Conservation (phyloP, 495 filamentous ascomycete genomes). For the Tuber calosporum region DNA sequence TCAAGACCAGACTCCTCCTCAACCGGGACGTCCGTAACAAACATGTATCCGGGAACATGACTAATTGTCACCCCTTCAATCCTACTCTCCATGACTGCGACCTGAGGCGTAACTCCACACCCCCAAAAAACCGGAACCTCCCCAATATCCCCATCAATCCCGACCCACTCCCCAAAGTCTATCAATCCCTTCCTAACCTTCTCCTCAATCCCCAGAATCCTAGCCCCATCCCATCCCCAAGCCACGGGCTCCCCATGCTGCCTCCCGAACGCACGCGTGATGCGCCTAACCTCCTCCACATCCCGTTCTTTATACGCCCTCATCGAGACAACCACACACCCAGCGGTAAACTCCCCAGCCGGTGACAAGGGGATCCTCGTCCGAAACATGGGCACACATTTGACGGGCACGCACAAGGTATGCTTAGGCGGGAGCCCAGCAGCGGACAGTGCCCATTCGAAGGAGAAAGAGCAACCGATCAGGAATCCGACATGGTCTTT, state of each 20-base stretch:
- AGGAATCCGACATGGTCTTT: conserved; percentile 51
- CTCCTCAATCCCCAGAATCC: conserved; percentile 47
- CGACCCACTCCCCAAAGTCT: conserved; percentile 39
- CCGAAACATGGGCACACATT: conserved; percentile 52
- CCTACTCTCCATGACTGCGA: conserved; percentile 48
- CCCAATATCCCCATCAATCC: conserved; percentile 36
- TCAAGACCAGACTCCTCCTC: conserved; percentile 25
- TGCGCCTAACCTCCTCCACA: conserved; percentile 47
- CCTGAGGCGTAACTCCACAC: conserved; percentile 55
- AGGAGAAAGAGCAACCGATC: conserved; percentile 55
- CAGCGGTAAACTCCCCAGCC: conserved; percentile 50
- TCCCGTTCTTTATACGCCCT: conserved; percentile 47
- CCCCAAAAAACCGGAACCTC: conserved; percentile 55
- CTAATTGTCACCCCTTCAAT: conserved; percentile 50
- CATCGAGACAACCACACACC: conserved; percentile 52
- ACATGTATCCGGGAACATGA: conserved; percentile 54
- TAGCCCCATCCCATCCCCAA: conserved; percentile 53
- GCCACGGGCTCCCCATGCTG: conserved; percentile 56
- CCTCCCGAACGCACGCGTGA: conserved; percentile 47
- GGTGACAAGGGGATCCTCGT: conserved; percentile 49
- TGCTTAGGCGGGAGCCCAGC: conserved; percentile 49
- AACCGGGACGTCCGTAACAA: conserved; percentile 48
- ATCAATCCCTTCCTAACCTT: conserved; percentile 20
- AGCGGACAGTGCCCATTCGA: conserved; percentile 48
- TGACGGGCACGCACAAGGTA: conserved; percentile 34